phyloP scores from a whole-genome alignment of 192 early-diverging fungal species.

The Coemansia sp. region DNA sequence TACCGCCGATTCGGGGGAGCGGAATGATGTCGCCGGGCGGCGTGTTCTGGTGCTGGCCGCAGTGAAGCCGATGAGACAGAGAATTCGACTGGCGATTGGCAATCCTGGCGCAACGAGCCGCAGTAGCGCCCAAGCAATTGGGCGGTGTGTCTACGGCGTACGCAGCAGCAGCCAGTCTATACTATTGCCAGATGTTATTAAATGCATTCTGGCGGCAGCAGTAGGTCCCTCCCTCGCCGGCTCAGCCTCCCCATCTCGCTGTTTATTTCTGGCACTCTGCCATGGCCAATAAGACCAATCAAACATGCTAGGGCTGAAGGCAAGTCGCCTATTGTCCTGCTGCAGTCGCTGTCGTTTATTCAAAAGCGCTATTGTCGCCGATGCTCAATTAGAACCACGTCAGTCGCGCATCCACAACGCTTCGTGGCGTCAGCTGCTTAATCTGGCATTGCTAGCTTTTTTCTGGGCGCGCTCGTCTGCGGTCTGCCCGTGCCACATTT shows the following conservation, averaged over 20 bases:
- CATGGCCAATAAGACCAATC: neutral
- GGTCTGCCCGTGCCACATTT: constrained; percentile 5
- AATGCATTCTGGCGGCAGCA: constrained; percentile 20
- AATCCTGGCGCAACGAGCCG: constrained; percentile 1
- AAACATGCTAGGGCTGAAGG: neutral
- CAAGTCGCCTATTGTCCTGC: neutral
- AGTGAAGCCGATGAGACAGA: neutral
- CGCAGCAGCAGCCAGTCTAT: neutral
- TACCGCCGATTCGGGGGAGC: neutral
- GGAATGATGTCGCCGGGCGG: neutral
- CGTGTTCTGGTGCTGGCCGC: neutral
- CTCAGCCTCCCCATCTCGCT: constrained; percentile 1
- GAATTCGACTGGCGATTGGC: neutral
- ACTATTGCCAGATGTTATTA: constrained; percentile 6
- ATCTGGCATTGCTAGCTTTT: neutral
- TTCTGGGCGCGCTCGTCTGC: neutral
- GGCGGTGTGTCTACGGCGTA: constrained; percentile 5
- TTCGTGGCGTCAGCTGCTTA: neutral
- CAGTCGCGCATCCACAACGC: neutral
- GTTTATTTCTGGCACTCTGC: neutral
- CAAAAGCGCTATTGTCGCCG: neutral
- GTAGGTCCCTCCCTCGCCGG: constrained; percentile 19
- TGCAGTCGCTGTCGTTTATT: constrained; percentile 1
- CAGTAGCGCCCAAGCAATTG: constrained; percentile 11
- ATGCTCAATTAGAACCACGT: neutral